Evolutionary conservation across 2,329 filamentous ascomycete species (phyloP).

Genomic region (Helminthosporium solani): DNA sequence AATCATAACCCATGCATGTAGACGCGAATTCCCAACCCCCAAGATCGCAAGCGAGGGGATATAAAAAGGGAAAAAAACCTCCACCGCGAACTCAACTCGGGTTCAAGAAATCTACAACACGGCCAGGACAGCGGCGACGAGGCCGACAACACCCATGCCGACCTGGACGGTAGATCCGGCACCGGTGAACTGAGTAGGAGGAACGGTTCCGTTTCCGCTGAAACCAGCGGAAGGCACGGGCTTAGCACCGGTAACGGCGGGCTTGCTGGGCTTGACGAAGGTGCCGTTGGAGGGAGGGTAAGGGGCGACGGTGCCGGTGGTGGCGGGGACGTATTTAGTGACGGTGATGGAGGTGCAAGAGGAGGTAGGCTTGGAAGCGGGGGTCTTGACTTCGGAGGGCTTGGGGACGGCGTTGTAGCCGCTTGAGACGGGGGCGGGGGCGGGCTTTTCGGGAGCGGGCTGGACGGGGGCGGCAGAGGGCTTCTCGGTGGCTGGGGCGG

Average conservation of each 20-base stretch:
- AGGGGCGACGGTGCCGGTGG: conserved; percentile 24
- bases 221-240: conserved; percentile 15
- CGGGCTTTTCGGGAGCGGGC: conserved; percentile 9
- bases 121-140: conserved; percentile 45
- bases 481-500: conserved; percentile 19
- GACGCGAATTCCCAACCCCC: no score
- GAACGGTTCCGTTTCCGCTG: conserved; percentile 5
- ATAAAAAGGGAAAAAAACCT: no score
- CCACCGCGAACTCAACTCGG: neutral
- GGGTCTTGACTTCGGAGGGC: conserved; percentile 12
- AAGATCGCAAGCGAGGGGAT: no score
- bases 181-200: conserved; percentile 31
- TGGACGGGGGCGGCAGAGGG: conserved; percentile 10
- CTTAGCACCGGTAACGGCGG: conserved; percentile 31
- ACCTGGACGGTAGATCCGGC: conserved; percentile 35
- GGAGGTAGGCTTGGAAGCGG: conserved; percentile 12
- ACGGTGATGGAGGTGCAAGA: conserved; percentile 11
- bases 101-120: conserved; percentile 33
- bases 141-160: conserved; percentile 43
- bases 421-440: conserved; percentile 11
- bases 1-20: no score
- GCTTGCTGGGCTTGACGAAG: conserved; percentile 32
- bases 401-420: conserved; percentile 6
- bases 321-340: conserved; percentile 15
- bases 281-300: conserved; percentile 24